Evolutionary conservation across 208 protist species (phyloP).

Genomic region (Borovskyia barvae): DNA sequence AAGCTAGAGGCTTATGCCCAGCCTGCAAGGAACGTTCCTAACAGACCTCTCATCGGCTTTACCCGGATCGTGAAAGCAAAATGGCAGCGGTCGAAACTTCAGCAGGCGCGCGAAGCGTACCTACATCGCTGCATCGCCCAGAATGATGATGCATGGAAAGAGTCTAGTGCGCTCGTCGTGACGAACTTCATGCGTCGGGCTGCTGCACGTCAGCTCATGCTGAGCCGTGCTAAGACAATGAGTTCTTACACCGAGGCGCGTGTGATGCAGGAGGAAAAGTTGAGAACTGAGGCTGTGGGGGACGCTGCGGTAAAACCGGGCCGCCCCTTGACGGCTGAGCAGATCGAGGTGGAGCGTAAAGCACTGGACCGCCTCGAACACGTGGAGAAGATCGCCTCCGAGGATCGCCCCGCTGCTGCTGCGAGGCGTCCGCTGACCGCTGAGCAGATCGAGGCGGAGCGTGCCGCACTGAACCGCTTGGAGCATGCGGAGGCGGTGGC

Average conservation of each 20-base stretch:
- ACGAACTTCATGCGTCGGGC: constrained; percentile 18
- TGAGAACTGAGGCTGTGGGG: not conserved
- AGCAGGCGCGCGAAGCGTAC: constrained; percentile 3
- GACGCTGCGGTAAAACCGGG: not conserved
- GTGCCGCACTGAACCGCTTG: not conserved
- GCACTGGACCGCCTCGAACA: not conserved
- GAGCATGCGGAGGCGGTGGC: not conserved
- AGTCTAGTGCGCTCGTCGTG: constrained; percentile 4
- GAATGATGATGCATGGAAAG: not conserved
- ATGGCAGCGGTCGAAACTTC: not conserved
- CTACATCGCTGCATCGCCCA: constrained; percentile 1
- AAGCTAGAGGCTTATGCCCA: no score
- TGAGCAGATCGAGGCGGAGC: constrained; percentile 8
- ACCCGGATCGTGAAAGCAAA: constrained; percentile 17
- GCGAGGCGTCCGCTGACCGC: not conserved
- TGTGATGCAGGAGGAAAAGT: constrained; percentile 1
- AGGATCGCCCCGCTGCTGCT: not conserved
- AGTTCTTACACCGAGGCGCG: constrained; percentile 9
- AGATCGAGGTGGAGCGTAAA: not conserved
- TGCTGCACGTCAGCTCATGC: constrained; percentile 6
- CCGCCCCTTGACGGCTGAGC: constrained; percentile 8
- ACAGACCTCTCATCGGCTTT: constrained; percentile 3
- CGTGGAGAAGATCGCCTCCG: not conserved
- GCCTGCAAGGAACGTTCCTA: not conserved
- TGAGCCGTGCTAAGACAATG: not conserved